A percentile compares a stretch with the other conserved stretches of the same genome.
These are phyloP conservation scores for Plasmopara viticola DNA, from an alignment of 352 stramenopile genomes.

Conservation along the genomic window DNA sequence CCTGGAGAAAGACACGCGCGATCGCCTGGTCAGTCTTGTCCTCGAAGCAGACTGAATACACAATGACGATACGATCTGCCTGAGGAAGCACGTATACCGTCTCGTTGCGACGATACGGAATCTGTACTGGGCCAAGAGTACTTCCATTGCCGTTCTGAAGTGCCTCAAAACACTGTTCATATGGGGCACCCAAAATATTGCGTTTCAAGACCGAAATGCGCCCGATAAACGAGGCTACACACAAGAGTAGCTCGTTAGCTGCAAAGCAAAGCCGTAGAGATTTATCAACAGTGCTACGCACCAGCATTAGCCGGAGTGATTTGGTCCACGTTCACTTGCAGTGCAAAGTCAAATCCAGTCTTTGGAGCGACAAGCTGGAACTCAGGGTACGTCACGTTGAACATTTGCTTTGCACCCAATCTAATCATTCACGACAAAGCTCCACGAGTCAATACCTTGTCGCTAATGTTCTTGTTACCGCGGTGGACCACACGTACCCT, in stretches of 20 bases:
- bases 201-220: conserved; percentile 76
- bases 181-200: conserved; percentile 71
- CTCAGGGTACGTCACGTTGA: conserved; percentile 63
- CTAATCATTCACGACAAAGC: conserved; percentile 18
- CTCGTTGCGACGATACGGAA: conserved; percentile 84
- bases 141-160: conserved; percentile 53
- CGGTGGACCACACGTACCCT: conserved; percentile 24
- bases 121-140: conserved; percentile 58
- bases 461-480: background rate
- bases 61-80: conserved; percentile 85
- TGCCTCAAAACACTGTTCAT: conserved; percentile 82
- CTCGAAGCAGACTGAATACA: conserved; percentile 91
- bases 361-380: conserved; percentile 62
- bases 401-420: conserved; percentile 64
- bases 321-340: conserved; percentile 70
- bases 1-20: conserved; percentile 87
- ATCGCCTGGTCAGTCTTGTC: conserved; percentile 91
- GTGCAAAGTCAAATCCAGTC: conserved; percentile 70
- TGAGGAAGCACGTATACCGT: conserved; percentile 83
- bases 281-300: conserved; percentile 12
- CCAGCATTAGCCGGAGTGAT: conserved; percentile 66
- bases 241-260: conserved; percentile 4
- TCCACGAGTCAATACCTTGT: conserved; percentile 2
- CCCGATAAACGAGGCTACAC: conserved; percentile 62
- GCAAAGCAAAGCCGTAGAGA: background rate